Conservation (phyloP, 306 rosid species). For the Citrullus mucosospermus region DNA sequence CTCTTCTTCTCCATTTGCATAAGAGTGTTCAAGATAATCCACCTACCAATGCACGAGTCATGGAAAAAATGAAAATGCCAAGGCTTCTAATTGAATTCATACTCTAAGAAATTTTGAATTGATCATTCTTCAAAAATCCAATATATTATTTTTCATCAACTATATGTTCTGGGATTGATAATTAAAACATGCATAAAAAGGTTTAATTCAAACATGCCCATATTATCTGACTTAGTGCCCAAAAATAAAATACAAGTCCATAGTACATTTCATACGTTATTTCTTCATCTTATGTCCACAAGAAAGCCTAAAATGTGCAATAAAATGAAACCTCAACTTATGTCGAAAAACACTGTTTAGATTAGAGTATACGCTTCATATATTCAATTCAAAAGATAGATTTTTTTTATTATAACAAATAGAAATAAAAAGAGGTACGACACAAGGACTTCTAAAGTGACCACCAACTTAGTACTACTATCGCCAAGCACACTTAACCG, state of each 20-base stretch:
- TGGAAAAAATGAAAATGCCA: background rate
- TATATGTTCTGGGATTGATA: background rate
- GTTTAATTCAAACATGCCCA: background rate
- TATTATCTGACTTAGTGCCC: background rate
- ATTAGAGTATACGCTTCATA: no score
- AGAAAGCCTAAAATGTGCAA: no score
- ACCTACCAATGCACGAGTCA: slow-evolving; percentile 33
- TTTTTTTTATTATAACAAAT: no score
- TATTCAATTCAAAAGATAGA: no score
- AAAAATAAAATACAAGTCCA: background rate
- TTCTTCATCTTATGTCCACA: no score
- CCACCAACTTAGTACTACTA: no score
- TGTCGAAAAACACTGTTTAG: no score
- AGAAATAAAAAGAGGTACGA: no score
- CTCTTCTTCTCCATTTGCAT: slow-evolving; percentile 27
- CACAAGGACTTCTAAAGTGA: no score
- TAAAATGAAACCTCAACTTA: no score
- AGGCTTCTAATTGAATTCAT: background rate
- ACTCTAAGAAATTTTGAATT: background rate
- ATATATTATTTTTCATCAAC: background rate
- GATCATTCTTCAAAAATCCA: background rate
- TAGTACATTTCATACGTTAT: no score
- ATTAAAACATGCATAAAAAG: background rate
- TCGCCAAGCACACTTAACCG: no score
- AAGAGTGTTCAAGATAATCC: slow-evolving; percentile 24